Evolutionary conservation across 352 stramenopile species (phyloP), one percentile per base, ranked within the genome.

Genomic region (Pythium apleroticum): DNA sequence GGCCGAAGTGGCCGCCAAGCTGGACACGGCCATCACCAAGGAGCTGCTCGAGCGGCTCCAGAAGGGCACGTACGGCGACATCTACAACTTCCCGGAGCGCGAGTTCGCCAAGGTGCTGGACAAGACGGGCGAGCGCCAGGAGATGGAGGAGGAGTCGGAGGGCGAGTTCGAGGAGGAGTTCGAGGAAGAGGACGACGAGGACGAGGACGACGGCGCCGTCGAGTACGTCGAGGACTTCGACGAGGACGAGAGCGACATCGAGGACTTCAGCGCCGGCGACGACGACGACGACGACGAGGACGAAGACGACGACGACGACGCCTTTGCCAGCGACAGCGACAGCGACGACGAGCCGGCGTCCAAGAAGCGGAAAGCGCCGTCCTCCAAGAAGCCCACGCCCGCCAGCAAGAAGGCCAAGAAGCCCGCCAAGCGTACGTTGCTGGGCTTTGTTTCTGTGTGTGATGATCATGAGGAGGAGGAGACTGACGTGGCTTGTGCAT

Each of bases 61-160:
- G 66, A 97, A 98, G 72, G 97, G 96, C 69, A 99, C 96, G 7
- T 99, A 99, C 81, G 97, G 97, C 60, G 97, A 99, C 84, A 99
- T 99, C 81, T 99, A 99, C 86, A 99, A 99, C 79, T 99, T 99
- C 80, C 96, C 96, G 48, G 90, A 98, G 78, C 85, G 77, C 68
- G 78, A 96, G 68, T 97, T 97, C 72, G 82, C 89, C 60, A 93
- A 95, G 43, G 84, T 95, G 54, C 69, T 96, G 31, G 84, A 91
- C 46, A 76, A 85, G 70, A 81, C 87, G 55, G 81, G 84, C 61
- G 82, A 91, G 63, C 91, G 87, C 72, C 84, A 98, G 62, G 92
- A 96, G 25, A 95, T 97, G 60, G 90, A 98, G 53, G 91, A 98
- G 71, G 88, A 97, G 66, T 95, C 96, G 52, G 81, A 90, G 39